Evolutionary conservation across 208 protist genomes (phyloP).

Genomic region (Porcisia deanei): DNA sequence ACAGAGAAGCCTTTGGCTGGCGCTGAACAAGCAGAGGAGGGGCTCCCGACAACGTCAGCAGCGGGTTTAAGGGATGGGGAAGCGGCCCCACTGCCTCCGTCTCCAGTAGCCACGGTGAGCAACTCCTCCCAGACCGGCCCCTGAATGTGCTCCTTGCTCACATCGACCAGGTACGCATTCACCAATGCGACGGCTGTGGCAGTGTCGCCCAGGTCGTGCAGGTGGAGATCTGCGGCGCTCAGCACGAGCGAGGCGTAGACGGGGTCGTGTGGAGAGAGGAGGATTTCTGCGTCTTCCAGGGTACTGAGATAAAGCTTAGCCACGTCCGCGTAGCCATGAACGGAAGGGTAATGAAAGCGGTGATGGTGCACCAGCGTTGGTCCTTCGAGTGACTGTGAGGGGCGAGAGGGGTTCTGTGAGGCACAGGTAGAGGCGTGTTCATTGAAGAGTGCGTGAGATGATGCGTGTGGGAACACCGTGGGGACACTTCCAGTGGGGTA

Average conservation of each 20-base stretch:
- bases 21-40: background rate
- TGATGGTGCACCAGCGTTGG: slow-evolving; percentile 61
- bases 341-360: slow-evolving; percentile 67
- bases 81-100: background rate
- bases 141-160: slow-evolving; percentile 71
- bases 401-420: slow-evolving; percentile 2
- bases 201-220: slow-evolving; percentile 32
- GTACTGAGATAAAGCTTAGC: slow-evolving; percentile 57
- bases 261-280: slow-evolving; percentile 83
- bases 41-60: background rate
- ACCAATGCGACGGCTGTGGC: slow-evolving; percentile 36
- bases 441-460: slow-evolving; percentile 10
- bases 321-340: slow-evolving; percentile 58
- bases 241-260: slow-evolving; percentile 81
- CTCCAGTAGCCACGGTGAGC: background rate
- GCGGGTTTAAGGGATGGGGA: background rate
- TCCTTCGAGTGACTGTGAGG: slow-evolving; percentile 11
- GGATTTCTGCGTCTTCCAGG: slow-evolving; percentile 65
- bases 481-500: background rate
- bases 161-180: slow-evolving; percentile 64
- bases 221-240: slow-evolving; percentile 68
- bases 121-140: slow-evolving; percentile 28
- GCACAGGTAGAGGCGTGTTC: slow-evolving; percentile 2
- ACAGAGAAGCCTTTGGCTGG: slow-evolving; percentile 46
- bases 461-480: slow-evolving; percentile 3